phyloP scores from a whole-genome alignment of 331 rosid genomes.

The Acacia pycnantha region DNA sequence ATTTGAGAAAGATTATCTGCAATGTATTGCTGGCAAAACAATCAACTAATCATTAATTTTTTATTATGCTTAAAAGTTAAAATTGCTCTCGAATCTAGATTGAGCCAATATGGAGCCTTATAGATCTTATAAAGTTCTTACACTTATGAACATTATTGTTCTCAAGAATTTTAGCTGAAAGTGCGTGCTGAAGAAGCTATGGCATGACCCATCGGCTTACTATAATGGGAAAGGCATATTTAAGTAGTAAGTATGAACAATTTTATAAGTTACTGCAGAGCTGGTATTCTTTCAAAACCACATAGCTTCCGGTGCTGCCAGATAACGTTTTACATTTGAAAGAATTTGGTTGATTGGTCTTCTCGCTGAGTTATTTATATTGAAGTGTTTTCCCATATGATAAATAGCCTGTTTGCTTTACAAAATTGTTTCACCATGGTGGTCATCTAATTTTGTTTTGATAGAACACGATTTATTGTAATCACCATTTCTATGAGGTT shows the following conservation, averaged over 20 bases:
- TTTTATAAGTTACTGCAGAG: background rate
- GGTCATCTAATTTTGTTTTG: background rate
- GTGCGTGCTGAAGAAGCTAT: background rate
- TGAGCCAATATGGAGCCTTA: constrained; percentile 2
- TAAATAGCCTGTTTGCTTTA: background rate
- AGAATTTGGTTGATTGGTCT: background rate
- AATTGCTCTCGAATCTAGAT: constrained; percentile 10
- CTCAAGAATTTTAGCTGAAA: constrained; percentile 3
- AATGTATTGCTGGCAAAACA: background rate
- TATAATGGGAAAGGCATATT: background rate
- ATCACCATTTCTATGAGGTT: background rate
- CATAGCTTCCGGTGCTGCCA: background rate
- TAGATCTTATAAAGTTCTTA: background rate
- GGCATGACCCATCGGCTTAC: background rate
- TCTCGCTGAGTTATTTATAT: background rate
- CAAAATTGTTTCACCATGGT: too few species aligned
- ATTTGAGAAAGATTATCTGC: background rate
- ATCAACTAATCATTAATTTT: background rate
- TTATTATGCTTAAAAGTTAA: background rate
- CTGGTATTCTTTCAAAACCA: background rate
- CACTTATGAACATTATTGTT: background rate
- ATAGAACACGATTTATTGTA: background rate
- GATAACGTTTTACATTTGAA: background rate
- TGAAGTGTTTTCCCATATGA: background rate
- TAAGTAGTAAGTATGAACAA: background rate